phyloP scores from a whole-genome alignment of 129 eudicot genomes.

The Deinandra increscens region DNA sequence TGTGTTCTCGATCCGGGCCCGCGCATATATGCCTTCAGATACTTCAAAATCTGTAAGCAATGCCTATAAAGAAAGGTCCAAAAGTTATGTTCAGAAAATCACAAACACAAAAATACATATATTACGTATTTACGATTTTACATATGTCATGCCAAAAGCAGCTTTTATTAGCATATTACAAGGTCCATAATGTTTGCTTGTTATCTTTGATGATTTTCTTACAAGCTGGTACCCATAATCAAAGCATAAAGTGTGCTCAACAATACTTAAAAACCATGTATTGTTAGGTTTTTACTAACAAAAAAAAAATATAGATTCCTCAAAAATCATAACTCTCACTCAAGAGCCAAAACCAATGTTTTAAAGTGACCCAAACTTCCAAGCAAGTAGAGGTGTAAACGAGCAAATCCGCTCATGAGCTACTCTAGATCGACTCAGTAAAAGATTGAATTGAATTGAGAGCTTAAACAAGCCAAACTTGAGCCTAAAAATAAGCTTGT shows the following conservation, averaged over 20 bases:
- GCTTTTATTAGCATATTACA: background rate
- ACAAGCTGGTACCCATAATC: background rate
- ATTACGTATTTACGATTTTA: too few relatives aligned
- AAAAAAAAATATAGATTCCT: background rate
- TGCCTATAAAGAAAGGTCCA: slow-evolving; percentile 48
- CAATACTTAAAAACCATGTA: background rate
- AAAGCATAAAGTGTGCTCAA: background rate
- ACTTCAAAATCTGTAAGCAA: slow-evolving; percentile 88
- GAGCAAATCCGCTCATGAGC: too few relatives aligned
- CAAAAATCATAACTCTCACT: background rate
- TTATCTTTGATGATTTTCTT: background rate
- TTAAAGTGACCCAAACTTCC: background rate
- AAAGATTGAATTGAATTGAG: too few relatives aligned
- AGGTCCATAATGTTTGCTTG: background rate
- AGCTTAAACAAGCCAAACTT: too few relatives aligned
- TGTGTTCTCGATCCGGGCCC: slow-evolving; percentile 74
- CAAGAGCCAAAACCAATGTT: background rate
- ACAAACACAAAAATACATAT: slow-evolving; percentile 6
- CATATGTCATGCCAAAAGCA: background rate
- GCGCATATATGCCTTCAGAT: slow-evolving; percentile 91
- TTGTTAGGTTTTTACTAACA: background rate
- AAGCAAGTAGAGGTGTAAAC: too few relatives aligned
- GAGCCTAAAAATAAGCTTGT: too few relatives aligned
- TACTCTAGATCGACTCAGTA: too few relatives aligned
- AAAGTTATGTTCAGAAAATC: slow-evolving; percentile 9